Base-by-base conservation (phyloP, 176 grass and related monocot genomes). In the Bromus sterilis region DNA sequence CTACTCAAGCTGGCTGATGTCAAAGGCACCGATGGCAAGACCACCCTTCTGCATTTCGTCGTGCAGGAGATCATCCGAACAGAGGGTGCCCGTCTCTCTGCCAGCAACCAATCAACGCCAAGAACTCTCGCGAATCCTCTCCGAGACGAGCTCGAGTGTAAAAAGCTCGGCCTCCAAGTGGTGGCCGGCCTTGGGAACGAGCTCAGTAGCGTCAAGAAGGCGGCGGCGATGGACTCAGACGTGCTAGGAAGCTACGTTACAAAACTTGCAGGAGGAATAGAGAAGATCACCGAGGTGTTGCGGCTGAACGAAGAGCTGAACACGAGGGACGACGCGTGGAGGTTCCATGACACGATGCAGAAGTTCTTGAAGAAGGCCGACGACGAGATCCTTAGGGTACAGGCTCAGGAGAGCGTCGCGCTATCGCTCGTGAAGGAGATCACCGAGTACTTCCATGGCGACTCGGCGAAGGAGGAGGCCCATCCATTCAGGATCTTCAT, bases 401-500 rank as follows among this genome's bases (percentile, higher is more conserved):
- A 99, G 68, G 87, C 85, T 59, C 97, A 93, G 41, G 97, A 99
- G 83, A 96, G 97, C 4, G 88, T 99, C 11, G 90, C 97, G 4
- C 51, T 99, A 15, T 99, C 97, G 10, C 88, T 93, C 4, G 97
- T 99, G 16, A 99, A 95, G 87, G 97, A 99, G 14, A 95, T 95
- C 77, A 99, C 97, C 0, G 97, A 99, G 85, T 99, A 99, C 67
- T 99, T 99, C 63, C 97, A 99, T 28, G 97, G 97, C 0, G 78
- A 99, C 76, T 99, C 93, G 0, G 89, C 91, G 2, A 95, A 85
- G 32, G 97, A 99, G 74, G 97, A 99, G 85, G 93, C 90, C 4
- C 97, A 99, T 21, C 97, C 97, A 33, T 99, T 99, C 76, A 95
- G 97, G 46, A 95, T 99, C 71, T 99, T 99, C 93, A 88, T 91